Evolutionary conservation across 805 yeast species (phyloP).

Genomic region (Brettanomyces custersianus): DNA sequence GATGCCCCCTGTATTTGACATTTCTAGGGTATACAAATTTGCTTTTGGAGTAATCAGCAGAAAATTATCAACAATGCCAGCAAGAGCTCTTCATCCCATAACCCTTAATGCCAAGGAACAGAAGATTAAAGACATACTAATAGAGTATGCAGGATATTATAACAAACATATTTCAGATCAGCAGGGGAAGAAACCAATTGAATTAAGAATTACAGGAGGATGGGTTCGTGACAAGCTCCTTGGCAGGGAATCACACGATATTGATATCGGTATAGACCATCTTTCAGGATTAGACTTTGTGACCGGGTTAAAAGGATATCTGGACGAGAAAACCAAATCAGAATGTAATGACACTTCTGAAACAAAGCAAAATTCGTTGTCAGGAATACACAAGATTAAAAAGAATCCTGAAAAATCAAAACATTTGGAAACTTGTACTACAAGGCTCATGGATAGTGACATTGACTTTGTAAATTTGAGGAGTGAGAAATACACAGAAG

Average conservation of each 20-base stretch:
- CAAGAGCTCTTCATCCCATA: neutral
- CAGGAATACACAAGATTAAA: slow-evolving; percentile 69
- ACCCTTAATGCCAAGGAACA: slow-evolving; percentile 12
- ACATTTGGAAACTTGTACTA: slow-evolving; percentile 94
- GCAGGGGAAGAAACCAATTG: slow-evolving; percentile 12
- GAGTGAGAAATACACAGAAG: slow-evolving; percentile 74
- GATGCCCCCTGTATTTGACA: too few relatives aligned
- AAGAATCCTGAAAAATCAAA: slow-evolving; percentile 93
- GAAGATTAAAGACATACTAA: slow-evolving; percentile 17
- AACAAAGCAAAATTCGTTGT: slow-evolving; percentile 7
- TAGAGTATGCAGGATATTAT: slow-evolving; percentile 18
- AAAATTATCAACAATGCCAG: neutral
- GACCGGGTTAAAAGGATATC: slow-evolving; percentile 45
- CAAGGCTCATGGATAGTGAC: slow-evolving; percentile 73
- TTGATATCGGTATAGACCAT: slow-evolving; percentile 84
- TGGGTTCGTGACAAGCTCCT: slow-evolving; percentile 96
- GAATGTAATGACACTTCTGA: slow-evolving; percentile 1
- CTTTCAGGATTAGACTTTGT: slow-evolving; percentile 87
- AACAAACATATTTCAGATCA: slow-evolving; percentile 7
- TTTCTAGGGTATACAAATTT: neutral
- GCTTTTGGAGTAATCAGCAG: neutral
- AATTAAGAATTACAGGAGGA: slow-evolving; percentile 84
- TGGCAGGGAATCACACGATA: slow-evolving; percentile 72
- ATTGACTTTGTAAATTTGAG: slow-evolving; percentile 91
- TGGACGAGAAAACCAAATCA: slow-evolving; percentile 18